Percentiles rank a stretch among this genome's conserved stretches.
Evolutionary conservation across 2,329 filamentous ascomycete species (phyloP).

Genomic region (Aspergillus candidus): DNA sequence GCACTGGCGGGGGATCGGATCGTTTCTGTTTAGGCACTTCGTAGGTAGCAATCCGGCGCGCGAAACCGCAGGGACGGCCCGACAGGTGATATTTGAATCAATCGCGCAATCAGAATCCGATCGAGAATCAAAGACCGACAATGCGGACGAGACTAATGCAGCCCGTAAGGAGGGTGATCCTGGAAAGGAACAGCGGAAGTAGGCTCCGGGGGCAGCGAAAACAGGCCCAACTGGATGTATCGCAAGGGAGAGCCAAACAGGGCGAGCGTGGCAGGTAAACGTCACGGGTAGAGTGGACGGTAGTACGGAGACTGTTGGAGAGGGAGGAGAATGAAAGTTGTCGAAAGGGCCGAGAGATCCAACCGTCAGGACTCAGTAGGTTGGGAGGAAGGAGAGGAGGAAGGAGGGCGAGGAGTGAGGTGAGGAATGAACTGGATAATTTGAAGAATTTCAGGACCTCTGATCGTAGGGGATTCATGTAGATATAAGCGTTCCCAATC

Average conservation of each 20-base stretch:
- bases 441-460: slow-evolving; percentile 20
- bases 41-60: slow-evolving; percentile 2
- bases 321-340: slow-evolving; percentile 10
- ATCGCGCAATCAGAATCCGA: slow-evolving; percentile 13
- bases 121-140: slow-evolving; percentile 12
- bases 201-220: slow-evolving; percentile 14
- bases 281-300: slow-evolving; percentile 13
- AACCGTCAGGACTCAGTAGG: slow-evolving; percentile 1
- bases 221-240: slow-evolving; percentile 14
- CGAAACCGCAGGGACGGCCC: slow-evolving; percentile 11
- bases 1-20: slow-evolving; percentile 6
- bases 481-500: slow-evolving; percentile 25
- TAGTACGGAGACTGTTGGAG: slow-evolving; percentile 5
- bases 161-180: slow-evolving; percentile 31
- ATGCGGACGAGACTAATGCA: slow-evolving; percentile 23
- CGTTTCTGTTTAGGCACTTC: slow-evolving; percentile 5
- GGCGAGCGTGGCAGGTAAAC: slow-evolving; percentile 12
- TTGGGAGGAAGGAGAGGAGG: slow-evolving; percentile 8
- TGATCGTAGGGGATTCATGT: slow-evolving; percentile 24
- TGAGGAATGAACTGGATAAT: slow-evolving; percentile 16
- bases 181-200: slow-evolving; percentile 24
- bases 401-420: slow-evolving; percentile 14
- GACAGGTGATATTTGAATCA: slow-evolving; percentile 10
- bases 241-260: slow-evolving; percentile 16
- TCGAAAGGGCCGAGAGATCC: slow-evolving; percentile 1